Conservation (phyloP, 202 grass and related monocot species). For the Cymbopogon flexuosus region DNA sequence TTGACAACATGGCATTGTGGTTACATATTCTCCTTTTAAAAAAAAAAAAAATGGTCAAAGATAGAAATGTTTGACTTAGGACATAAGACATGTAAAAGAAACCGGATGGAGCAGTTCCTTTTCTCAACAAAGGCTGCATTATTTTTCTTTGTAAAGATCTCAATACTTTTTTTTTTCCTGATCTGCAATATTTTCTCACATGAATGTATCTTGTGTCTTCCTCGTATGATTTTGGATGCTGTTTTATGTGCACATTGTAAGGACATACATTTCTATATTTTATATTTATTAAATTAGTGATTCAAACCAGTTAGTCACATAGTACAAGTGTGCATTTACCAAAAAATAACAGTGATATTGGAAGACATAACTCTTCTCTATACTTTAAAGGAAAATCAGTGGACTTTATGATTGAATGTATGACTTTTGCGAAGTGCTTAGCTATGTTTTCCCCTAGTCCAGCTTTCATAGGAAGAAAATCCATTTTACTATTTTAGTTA, state of each 20-base stretch:
- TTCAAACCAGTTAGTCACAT: background rate
- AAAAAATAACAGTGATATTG: slow-evolving; percentile 10
- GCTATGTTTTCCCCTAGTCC: background rate
- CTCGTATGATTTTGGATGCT: background rate
- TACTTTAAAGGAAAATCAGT: background rate
- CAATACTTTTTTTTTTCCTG: background rate
- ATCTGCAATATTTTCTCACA: background rate
- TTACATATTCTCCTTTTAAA: background rate
- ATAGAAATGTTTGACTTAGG: background rate
- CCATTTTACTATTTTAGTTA: background rate
- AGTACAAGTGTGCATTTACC: background rate
- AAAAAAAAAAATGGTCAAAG: background rate
- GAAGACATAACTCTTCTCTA: background rate
- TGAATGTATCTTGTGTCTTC: slow-evolving; percentile 4
- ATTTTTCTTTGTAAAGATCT: background rate
- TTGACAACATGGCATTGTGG: background rate
- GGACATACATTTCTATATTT: background rate
- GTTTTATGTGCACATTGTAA: background rate
- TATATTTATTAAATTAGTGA: background rate
- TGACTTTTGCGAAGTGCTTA: background rate
- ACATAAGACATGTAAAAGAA: background rate
- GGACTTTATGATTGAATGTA: background rate
- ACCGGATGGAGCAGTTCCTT: background rate
- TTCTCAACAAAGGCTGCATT: background rate
- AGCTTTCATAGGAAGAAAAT: background rate